phyloP scores from a whole-genome alignment of 2,329 filamentous ascomycete genomes.

The Pezizomycotina sp. region DNA sequence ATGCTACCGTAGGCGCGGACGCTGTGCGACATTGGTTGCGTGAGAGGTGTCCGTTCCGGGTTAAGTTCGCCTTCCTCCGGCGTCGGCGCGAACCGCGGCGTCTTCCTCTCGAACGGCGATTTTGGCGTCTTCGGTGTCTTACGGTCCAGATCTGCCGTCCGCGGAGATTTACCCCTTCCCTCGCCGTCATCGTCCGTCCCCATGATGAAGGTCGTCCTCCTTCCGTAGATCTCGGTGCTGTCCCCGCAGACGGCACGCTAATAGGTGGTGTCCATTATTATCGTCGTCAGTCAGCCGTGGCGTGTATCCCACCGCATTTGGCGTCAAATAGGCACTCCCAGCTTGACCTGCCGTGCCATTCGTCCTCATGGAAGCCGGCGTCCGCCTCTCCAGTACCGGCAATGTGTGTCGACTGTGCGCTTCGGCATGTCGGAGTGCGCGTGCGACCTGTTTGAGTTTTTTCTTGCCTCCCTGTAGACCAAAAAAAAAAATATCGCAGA shows the following conservation, averaged over 20 bases:
- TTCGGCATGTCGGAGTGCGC: constrained; percentile 48
- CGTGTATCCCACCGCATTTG: neutral
- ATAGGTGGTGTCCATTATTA: neutral
- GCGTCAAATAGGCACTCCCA: constrained; percentile 5
- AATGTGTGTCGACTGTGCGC: constrained; percentile 37
- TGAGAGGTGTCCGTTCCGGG: too few species aligned
- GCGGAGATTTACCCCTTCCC: too few species aligned
- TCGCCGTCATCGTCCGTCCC: too few species aligned
- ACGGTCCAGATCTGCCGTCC: too few species aligned
- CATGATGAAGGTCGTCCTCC: too few species aligned
- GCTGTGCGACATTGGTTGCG: too few species aligned
- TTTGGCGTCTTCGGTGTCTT: too few species aligned
- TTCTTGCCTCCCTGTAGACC: constrained; percentile 56
- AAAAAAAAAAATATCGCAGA: neutral
- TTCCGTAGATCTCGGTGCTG: too few species aligned
- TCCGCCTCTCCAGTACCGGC: constrained; percentile 27
- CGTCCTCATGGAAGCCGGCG: constrained; percentile 23
- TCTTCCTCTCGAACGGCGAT: too few species aligned
- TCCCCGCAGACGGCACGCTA: constrained; percentile 1
- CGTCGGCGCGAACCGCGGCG: too few species aligned
- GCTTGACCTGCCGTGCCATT: neutral
- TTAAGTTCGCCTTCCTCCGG: too few species aligned
- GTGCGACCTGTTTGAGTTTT: constrained; percentile 65
- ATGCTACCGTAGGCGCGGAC: too few species aligned
- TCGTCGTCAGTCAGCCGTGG: neutral